Evolutionary conservation across 306 rosid genomes (phyloP).

Genomic region (Crotalaria pallida): DNA sequence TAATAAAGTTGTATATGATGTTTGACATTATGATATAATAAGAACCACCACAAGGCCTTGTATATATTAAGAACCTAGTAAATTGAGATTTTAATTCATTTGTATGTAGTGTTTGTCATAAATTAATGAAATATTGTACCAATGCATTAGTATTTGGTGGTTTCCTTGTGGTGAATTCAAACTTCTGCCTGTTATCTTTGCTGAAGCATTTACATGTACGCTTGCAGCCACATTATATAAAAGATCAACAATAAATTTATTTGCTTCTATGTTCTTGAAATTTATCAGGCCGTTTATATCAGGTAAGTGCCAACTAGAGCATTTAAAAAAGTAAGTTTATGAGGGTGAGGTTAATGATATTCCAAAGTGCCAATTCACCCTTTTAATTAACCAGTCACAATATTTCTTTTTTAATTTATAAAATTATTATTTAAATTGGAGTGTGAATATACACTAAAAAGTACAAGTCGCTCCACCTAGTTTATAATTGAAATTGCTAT

Average conservation of each 20-base stretch:
- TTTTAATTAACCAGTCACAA: too few species aligned
- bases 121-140: not conserved
- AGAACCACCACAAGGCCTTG: constrained; percentile 6
- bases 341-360: too few species aligned
- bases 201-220: constrained; percentile 7
- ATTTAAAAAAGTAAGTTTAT: too few species aligned
- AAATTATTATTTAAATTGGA: too few species aligned
- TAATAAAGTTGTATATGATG: constrained; percentile 5
- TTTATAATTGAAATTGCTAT: too few species aligned
- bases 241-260: not conserved
- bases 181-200: not conserved
- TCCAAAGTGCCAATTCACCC: too few species aligned
- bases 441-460: too few species aligned
- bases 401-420: too few species aligned
- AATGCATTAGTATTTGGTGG: not conserved
- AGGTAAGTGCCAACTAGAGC: too few species aligned
- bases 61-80: constrained; percentile 34
- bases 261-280: not conserved
- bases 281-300: too few species aligned
- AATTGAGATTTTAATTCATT: not conserved
- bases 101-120: not conserved
- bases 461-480: too few species aligned
- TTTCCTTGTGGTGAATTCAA: constrained; percentile 9
- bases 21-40: not conserved
- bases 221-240: not conserved